Base-by-base conservation (phyloP, 139 green algal species). In the Chlamydomonas eustigma region DNA sequence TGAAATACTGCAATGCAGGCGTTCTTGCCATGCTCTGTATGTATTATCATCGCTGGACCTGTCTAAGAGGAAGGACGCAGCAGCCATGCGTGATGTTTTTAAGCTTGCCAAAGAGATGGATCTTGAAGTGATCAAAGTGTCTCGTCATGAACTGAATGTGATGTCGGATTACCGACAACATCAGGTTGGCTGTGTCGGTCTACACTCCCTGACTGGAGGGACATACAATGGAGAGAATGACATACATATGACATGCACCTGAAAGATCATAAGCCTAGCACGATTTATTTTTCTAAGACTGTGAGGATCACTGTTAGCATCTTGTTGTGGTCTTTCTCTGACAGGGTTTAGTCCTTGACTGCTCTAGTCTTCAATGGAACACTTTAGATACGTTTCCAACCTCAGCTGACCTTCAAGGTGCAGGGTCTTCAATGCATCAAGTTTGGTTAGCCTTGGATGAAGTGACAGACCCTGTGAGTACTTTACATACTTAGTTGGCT, bases 391-490 rank as follows among this genome's bases (percentile, higher is more conserved):
- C 34, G 31, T 78, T 95, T 12, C 85, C 88, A 0, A 70, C 79
- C 4, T 75, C 74, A 0, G 58, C 79, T 6, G 72, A 31, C 25
- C 50, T 51, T 1, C 33, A 34, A 36, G 31, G 51, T 31, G 68
- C 58, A 52, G 73, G 73, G 50, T 64, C 64, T 22, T 12, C 44
- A 12, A 64, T 66, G 4, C 73, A 76, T 35, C 88, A 87, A 0
- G 80, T 95, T 32, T 98, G 93, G 93, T 66, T 98, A 52, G 92
- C 88, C 28, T 84, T 98, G 63, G 93, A 98, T 67, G 92, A 98
- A 79, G 90, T 97, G 3, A 78, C 80, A 37, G 92, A 96, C 73
- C 92, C 92, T 76, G 44, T 58, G 44, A 58, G 44, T n/a, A n/a
- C n/a, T n/a, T n/a, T n/a, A n/a, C n/a, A n/a, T n/a, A n/a, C n/a